Percentiles rank a stretch among this genome's conserved stretches.
These are phyloP conservation scores for Plasmodium adleri DNA, from an alignment of 169 alveolate genomes.

Conservation along the genomic window DNA sequence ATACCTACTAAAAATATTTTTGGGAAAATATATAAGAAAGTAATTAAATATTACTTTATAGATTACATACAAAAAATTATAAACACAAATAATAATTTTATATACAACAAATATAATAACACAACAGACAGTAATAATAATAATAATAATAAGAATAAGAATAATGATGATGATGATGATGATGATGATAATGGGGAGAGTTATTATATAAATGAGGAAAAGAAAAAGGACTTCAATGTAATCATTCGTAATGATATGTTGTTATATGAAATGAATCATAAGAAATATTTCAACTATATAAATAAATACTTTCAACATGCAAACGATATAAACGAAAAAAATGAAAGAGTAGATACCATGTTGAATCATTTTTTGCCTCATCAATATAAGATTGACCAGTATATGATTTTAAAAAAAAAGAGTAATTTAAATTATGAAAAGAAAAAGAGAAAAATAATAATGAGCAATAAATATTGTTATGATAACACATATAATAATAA, in stretches of 20 bases:
- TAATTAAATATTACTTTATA: constrained; percentile 6
- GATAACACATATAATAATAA: no score
- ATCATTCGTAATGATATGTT: neutral
- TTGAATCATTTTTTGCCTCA: no score
- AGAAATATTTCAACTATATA: neutral
- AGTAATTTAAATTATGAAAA: no score
- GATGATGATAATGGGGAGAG: neutral
- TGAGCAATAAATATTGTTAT: no score
- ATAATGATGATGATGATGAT: neutral
- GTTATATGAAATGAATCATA: neutral
- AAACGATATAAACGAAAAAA: neutral
- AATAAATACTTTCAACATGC: neutral
- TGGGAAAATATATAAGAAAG: constrained; percentile 25
- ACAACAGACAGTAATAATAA: neutral
- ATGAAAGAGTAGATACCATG: neutral
- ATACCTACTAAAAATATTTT: constrained; percentile 9
- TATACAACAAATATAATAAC: neutral
- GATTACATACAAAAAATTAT: neutral
- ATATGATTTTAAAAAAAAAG: no score
- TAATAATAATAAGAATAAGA: neutral
- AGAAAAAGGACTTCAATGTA: neutral
- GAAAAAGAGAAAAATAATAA: no score
- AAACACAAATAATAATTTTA: neutral
- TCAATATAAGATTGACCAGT: no score
- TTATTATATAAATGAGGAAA: neutral